These are phyloP conservation scores for Gossypium schwendimanii DNA, from an alignment of 441 rosid genomes.

Conservation along the genomic window DNA sequence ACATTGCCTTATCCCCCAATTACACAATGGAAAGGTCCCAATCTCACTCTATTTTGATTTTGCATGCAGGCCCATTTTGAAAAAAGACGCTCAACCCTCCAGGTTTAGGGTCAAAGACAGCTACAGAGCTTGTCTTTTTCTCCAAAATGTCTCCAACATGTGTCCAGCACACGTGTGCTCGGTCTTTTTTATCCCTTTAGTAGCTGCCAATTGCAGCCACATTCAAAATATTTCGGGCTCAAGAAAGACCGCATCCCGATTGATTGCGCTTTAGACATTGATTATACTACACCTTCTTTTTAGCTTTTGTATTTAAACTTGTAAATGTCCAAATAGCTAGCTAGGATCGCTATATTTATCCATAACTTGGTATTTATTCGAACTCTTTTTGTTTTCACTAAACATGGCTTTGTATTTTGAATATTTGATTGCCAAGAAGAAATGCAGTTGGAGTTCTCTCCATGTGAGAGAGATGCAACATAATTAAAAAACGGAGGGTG, in stretches of 20 bases:
- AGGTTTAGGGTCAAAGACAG: constrained; percentile 20
- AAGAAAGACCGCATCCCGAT: not conserved
- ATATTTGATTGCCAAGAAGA: not conserved
- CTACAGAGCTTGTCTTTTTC: constrained; percentile 27
- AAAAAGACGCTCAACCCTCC: constrained; percentile 15
- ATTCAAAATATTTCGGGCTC: not conserved
- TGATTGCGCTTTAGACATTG: constrained; percentile 16
- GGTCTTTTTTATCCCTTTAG: constrained; percentile 1
- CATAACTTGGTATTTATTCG: not conserved
- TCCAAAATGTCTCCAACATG: constrained; percentile 15
- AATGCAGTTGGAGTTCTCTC: not conserved
- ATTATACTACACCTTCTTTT: not conserved
- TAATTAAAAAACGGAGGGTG: not conserved
- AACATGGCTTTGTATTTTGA: not conserved
- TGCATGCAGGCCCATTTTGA: not conserved
- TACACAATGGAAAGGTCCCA: not conserved
- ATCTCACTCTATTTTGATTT: not conserved
- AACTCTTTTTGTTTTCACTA: not conserved
- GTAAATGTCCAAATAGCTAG: no score
- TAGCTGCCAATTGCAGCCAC: constrained; percentile 14
- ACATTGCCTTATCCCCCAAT: constrained; percentile 10
- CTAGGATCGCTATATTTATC: not conserved
- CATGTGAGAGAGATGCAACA: not conserved
- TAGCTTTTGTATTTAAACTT: not conserved
- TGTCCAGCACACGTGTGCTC: constrained; percentile 42